A percentile compares a stretch with the other conserved stretches of the same genome.
phyloP scores from a whole-genome alignment of 2,329 filamentous ascomycete genomes.

The Alternaria hordeiaustralica region DNA sequence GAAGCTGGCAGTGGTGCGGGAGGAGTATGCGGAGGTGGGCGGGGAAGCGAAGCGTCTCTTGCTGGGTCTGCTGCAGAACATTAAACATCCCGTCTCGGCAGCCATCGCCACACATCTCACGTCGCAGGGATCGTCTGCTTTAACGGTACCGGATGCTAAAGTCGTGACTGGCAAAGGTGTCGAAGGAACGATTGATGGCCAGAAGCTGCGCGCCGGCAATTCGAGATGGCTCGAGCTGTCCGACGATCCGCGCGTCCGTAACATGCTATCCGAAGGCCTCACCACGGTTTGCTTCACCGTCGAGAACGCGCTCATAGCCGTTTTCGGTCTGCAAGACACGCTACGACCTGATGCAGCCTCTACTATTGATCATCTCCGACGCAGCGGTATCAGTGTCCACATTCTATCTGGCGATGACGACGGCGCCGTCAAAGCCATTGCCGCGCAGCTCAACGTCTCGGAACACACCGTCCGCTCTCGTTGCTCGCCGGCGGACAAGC shows the following conservation, averaged over 20 bases:
- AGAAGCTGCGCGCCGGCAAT: conserved; percentile 54
- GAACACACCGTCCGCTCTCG: conserved; percentile 52
- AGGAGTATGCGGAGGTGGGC: conserved; percentile 28
- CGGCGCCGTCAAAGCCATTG: conserved; percentile 56
- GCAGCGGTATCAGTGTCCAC: conserved; percentile 57
- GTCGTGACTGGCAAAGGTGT: conserved; percentile 54
- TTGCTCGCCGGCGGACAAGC: conserved; percentile 62
- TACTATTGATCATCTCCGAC: conserved; percentile 59
- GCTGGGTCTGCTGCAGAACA: conserved; percentile 51
- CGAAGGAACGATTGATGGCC: conserved; percentile 44
- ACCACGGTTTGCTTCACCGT: conserved; percentile 63
- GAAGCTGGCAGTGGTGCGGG: conserved; percentile 50
- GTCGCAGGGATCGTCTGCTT: not conserved
- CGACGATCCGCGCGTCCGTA: conserved; percentile 53
- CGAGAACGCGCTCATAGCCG: conserved; percentile 49
- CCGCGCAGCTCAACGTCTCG: conserved; percentile 46
- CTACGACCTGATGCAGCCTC: conserved; percentile 59
- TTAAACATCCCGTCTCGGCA: conserved; percentile 60
- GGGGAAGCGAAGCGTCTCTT: conserved; percentile 23
- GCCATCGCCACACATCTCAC: conserved; percentile 56
- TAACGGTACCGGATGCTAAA: conserved; percentile 29
- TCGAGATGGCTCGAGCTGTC: conserved; percentile 55
- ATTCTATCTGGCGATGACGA: conserved; percentile 66
- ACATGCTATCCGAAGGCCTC: conserved; percentile 23
- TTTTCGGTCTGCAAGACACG: conserved; percentile 59